Conservation (phyloP, 2,329 filamentous ascomycete genomes). For the Gyromitra esculenta region DNA sequence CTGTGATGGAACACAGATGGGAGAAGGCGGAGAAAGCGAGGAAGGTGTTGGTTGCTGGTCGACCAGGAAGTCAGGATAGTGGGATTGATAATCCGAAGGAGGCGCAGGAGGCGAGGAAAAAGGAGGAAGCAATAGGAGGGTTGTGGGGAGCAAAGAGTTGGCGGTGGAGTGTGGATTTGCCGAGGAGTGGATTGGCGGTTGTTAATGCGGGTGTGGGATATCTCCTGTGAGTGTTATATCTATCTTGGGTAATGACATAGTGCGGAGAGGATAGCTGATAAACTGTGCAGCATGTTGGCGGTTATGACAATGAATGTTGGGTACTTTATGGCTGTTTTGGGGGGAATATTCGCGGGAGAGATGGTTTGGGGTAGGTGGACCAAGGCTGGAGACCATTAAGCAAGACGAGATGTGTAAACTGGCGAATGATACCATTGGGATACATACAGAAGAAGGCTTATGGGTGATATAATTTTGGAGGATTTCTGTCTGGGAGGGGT, state of each 20-base stretch:
- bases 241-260: background rate
- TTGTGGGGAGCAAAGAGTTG: constrained; percentile 71
- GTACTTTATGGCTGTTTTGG: constrained; percentile 83
- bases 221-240: constrained; percentile 74
- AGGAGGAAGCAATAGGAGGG: constrained; percentile 55
- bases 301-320: constrained; percentile 91
- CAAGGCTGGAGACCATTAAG: constrained; percentile 65
- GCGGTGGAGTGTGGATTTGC: constrained; percentile 80
- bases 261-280: constrained; percentile 41
- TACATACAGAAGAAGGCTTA: background rate
- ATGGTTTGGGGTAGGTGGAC: constrained; percentile 78
- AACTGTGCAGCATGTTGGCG: constrained; percentile 77
- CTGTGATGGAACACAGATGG: constrained; percentile 59
- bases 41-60: constrained; percentile 51
- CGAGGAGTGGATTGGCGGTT: constrained; percentile 76
- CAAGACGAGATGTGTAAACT: background rate
- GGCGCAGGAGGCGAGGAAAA: constrained; percentile 81
- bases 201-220: constrained; percentile 81
- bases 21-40: constrained; percentile 34
- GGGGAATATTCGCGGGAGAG: constrained; percentile 84
- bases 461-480: constrained; percentile 4
- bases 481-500: constrained; percentile 23
- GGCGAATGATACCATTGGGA: background rate
- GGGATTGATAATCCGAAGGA: constrained; percentile 47
- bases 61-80: constrained; percentile 24